These are phyloP conservation scores for Amesomyces nigricolor DNA, from an alignment of 2,329 filamentous ascomycete genomes.

Conservation along the genomic window DNA sequence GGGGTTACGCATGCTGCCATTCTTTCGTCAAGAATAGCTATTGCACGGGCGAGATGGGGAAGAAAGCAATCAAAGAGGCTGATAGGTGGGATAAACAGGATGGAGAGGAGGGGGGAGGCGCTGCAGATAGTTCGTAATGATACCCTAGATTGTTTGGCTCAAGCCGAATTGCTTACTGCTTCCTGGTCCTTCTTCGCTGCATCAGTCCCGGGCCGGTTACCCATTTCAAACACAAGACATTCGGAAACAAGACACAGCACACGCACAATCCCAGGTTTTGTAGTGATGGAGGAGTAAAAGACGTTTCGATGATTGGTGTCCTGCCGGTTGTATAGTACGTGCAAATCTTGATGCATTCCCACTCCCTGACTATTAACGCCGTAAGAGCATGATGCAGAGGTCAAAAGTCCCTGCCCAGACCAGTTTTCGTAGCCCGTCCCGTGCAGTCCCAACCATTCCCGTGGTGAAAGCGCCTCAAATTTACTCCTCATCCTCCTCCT, in stretches of 20 bases:
- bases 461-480: conserved; percentile 26
- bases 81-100: conserved; percentile 26
- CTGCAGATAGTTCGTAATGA: conserved; percentile 10
- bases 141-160: conserved; percentile 11
- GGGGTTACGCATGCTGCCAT: conserved; percentile 95
- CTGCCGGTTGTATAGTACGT: conserved; percentile 18
- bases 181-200: background rate
- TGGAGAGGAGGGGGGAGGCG: background rate
- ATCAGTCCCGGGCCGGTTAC: no score
- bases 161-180: background rate
- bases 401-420: conserved; percentile 23
- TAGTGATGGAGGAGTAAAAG: background rate
- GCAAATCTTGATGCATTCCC: conserved; percentile 25
- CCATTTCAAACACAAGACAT: no score
- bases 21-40: conserved; percentile 94
- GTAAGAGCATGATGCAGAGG: conserved; percentile 26
- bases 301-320: conserved; percentile 16
- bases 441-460: conserved; percentile 23
- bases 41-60: conserved; percentile 89
- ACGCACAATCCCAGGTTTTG: background rate
- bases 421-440: conserved; percentile 26
- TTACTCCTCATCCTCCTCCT: conserved; percentile 79
- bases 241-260: background rate
- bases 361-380: conserved; percentile 26
- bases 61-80: conserved; percentile 44